phyloP scores from a whole-genome alignment of 108 stramenopile genomes.

The Cyclotella cryptica region DNA sequence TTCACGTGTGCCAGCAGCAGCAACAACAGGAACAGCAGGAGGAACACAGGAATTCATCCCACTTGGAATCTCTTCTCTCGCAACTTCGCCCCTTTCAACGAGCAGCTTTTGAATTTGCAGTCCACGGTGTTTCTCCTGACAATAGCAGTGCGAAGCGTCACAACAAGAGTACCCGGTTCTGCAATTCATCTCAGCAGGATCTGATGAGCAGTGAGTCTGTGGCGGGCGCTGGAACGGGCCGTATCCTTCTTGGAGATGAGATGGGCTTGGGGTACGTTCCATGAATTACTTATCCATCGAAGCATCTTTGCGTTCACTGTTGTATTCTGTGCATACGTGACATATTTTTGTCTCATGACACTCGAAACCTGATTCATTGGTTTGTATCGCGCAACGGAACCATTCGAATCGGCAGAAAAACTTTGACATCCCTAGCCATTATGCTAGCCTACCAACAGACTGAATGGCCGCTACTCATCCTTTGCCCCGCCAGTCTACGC shows the following conservation, averaged over 20 bases:
- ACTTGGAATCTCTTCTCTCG: slow-evolving; percentile 41
- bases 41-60: not conserved
- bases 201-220: not conserved
- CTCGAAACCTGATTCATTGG: not conserved
- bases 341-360: not conserved
- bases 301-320: no score
- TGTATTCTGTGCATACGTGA: no score
- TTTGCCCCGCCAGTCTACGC: slow-evolving; percentile 85
- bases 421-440: slow-evolving; percentile 83
- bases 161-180: not conserved
- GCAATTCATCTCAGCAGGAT: not conserved
- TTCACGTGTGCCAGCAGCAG: no score
- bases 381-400: not conserved
- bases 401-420: slow-evolving; percentile 56
- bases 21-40: not conserved
- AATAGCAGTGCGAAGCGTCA: not conserved
- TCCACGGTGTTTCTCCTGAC: slow-evolving; percentile 37
- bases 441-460: slow-evolving; percentile 64
- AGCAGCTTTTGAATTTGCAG: slow-evolving; percentile 71
- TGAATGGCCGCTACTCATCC: slow-evolving; percentile 91
- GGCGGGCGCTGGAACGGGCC: slow-evolving; percentile 63
- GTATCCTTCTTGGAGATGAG: slow-evolving; percentile 89
- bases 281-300: no score
- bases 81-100: slow-evolving; percentile 77
- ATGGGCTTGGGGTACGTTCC: slow-evolving; percentile 84